Evolutionary conservation across 441 rosid genomes (phyloP).

Genomic region (Adansonia grandidieri): DNA sequence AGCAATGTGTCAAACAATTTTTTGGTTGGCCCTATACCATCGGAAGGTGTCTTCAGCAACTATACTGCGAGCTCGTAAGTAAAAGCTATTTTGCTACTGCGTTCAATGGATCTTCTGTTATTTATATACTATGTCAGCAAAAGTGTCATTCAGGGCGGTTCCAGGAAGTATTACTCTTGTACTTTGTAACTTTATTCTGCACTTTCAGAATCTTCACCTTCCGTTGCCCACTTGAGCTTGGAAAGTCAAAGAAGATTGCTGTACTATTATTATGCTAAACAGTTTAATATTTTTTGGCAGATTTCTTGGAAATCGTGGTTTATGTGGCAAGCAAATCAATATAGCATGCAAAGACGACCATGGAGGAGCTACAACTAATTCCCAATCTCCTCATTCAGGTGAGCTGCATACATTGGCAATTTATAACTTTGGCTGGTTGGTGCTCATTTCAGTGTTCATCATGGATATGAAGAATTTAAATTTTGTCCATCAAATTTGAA

Average conservation of each 20-base stretch:
- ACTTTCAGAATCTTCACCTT: slow-evolving; percentile 15
- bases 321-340: slow-evolving; percentile 88
- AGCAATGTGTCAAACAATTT: slow-evolving; percentile 93
- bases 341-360: slow-evolving; percentile 58
- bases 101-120: not conserved
- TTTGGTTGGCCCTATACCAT: slow-evolving; percentile 81
- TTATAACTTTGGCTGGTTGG: slow-evolving; percentile 19
- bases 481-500: slow-evolving; percentile 8
- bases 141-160: slow-evolving; percentile 8
- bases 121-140: slow-evolving; percentile 1
- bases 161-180: not conserved
- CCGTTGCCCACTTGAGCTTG: not conserved
- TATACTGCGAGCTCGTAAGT: slow-evolving; percentile 83
- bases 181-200: not conserved
- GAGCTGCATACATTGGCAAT: slow-evolving; percentile 21
- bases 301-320: slow-evolving; percentile 74
- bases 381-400: slow-evolving; percentile 59
- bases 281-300: slow-evolving; percentile 41
- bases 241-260: slow-evolving; percentile 16
- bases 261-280: slow-evolving; percentile 28
- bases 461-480: not conserved
- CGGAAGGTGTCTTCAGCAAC: slow-evolving; percentile 68
- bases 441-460: slow-evolving; percentile 23
- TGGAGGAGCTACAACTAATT: slow-evolving; percentile 54
- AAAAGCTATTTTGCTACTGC: slow-evolving; percentile 9